Base-by-base conservation (phyloP, 2,329 filamentous ascomycete genomes). In the Aspergillus candidus region DNA sequence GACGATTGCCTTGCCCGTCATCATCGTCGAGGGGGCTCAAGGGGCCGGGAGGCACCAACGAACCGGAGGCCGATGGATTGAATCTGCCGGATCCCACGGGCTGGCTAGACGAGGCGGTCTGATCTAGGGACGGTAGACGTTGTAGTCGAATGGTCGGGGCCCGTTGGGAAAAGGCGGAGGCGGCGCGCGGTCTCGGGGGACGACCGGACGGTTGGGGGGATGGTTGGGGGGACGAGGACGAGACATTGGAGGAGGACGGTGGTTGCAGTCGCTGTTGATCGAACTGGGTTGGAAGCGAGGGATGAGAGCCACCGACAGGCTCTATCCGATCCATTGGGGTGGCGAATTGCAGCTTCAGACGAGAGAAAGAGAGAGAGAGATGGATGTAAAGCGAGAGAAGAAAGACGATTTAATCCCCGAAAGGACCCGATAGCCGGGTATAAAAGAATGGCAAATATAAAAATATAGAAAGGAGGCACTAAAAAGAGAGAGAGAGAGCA, bases 241-340 rank as follows among this genome's bases (percentile, higher is more conserved):
- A 27, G 22, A 27, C 22, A 27, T 27, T 37, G 10, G 50, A 32
- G n/a, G 51, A 18, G 11, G 50, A 41, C 15, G 48, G 40, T 10
- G 55, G 18, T 18, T 53, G 47, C 32, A 41, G 47, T 7, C 46
- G 30, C 18, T 45, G 49, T 35, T 37, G 32, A n/a, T 39, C 48
- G 31, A 27, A 27, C 46, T 40, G 37, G 46, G 40, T 44, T 41
- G 45, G 22, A 27, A 27, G 22, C 22, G 22, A 27, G 22, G 22
- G 22, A 32, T 46, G 34, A 15, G 50, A 50, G 45, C 57, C 59
- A 40, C 54, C 57, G 31, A 52, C 53, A 32, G 56, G 52, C 52
- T 68, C 66, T 51, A 68, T 68, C 49, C 48, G 63, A 62, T 69
- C 65, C 66, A 69, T 68, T 46, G 40, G 43, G 51, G 41, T 35